Evolutionary conservation across 1,284 basidiomycete genomes (phyloP), one percentile per base, ranked within the genome.

Genomic region (Boletellus sp.): DNA sequence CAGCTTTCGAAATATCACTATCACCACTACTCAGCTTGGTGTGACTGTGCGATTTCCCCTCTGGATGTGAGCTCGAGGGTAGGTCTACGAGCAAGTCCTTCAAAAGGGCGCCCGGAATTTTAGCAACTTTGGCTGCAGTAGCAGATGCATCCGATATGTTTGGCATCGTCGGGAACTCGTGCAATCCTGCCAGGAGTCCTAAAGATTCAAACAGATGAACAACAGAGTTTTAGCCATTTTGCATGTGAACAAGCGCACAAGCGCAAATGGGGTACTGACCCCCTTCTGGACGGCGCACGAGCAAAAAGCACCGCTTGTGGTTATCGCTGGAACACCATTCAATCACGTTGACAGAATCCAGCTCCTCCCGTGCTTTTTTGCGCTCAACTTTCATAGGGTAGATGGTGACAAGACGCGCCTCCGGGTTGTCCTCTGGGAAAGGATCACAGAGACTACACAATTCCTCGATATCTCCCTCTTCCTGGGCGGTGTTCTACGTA

Each of bases 381-480:
- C 89, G 88, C 52, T 84, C 82, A 12, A 79, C 82, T 63, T 88
- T 91, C 89, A 97, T 92, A 0, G 96, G 96, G 67, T 89, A 97
- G 18, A 82, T 72, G 10, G 82, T 86, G 28, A 92, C 88, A 18
- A 65, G 60, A 3, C 60, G 64, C 7, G 54, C 43, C 24, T 60
- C 60, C 22, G 33, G 21, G 38, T 67, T 62, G 24, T 63, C 51
- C 1, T 58, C 58, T 12, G 78, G 74, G n/a, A 91, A 66, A 0
- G 86, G 83, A 53, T 81, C 79, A 64, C 93, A 97, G 1, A 91
- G 56, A 1, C 69, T 69, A 68, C 93, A 97, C 5, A 78, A 58
- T 50, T 90, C 88, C 66, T 92, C 89, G 52, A 93, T 87, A 60
- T 91, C 88, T 18, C 68, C 55, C 54, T 65, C 52, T 52, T 58